phyloP scores from a whole-genome alignment of 345 rosid genomes.

The Acer negundo region DNA sequence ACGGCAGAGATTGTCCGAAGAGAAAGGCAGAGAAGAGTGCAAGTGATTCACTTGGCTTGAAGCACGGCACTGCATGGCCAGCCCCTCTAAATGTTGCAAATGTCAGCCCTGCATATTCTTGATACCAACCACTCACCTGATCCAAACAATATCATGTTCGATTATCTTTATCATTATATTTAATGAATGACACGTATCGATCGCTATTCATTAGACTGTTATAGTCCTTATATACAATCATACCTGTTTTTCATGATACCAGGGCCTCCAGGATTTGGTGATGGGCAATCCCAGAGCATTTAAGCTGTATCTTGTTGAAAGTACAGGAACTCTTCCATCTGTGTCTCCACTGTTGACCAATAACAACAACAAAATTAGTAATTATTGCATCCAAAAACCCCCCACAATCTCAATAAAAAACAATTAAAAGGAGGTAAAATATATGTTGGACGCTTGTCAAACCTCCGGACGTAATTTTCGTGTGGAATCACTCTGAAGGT shows the following conservation, averaged over 20 bases:
- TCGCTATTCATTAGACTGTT: too few species aligned
- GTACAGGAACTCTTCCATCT: slow-evolving; percentile 94
- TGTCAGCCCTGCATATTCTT: slow-evolving; percentile 83
- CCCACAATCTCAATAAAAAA: not conserved
- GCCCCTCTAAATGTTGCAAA: slow-evolving; percentile 97
- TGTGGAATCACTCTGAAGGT: too few species aligned
- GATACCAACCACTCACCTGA: slow-evolving; percentile 92
- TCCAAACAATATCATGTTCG: too few species aligned
- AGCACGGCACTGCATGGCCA: slow-evolving; percentile 93
- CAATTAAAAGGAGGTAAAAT: too few species aligned
- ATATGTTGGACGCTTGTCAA: too few species aligned
- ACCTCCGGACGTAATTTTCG: too few species aligned
- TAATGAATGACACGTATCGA: too few species aligned
- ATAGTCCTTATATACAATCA: not conserved
- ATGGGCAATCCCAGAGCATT: slow-evolving; percentile 53
- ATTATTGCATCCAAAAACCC: not conserved
- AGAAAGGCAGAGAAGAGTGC: slow-evolving; percentile 74
- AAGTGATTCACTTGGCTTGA: slow-evolving; percentile 76
- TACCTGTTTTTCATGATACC: slow-evolving; percentile 88
- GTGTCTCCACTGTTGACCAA: slow-evolving; percentile 76
- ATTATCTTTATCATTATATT: too few species aligned
- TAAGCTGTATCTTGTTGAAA: slow-evolving; percentile 83
- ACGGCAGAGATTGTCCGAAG: slow-evolving; percentile 44
- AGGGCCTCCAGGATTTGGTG: slow-evolving; percentile 80
- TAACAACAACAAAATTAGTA: not conserved